Evolutionary conservation across 2,329 filamentous ascomycete genomes (phyloP), one percentile per base, ranked within the genome.

Genomic region (Rutstroemia sp.): DNA sequence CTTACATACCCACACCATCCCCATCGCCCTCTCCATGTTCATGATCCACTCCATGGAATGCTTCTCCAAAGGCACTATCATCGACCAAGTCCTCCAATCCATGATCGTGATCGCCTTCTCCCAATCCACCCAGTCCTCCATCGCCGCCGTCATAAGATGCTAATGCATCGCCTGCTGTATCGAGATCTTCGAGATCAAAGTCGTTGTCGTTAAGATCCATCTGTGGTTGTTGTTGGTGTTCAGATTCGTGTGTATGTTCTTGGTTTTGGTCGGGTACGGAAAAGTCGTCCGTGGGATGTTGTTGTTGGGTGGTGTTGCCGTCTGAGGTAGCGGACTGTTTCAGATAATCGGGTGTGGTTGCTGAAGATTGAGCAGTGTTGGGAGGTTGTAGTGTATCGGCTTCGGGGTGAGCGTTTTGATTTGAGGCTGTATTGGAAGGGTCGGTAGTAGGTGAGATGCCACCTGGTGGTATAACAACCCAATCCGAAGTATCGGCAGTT

Each of bases 51-150:
- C 80, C 82, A 64, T 91, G 87, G 71, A 92, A 89, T 0, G 89
- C 89, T 64, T 94, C 88, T 2, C 88, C 89, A 73, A 94, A 94
- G 1, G 88, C 89, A 38, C 86, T 89, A 66, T 91, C 87, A 48
- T 89, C 87, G 73, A 85, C 79, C 63, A 80, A 77, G 51, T 85
- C 70, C 67, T 80, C 78, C n/a, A 81, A 70, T 8, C 79, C 81
- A 44, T 78, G 68, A 61, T 78, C 77, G 4, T 34, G 30, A 34
- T 34, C 30, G 10, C 77, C 70, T 55, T 77, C 76, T 17, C 69
- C 69, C 51, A 73, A 57, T 6, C 58, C 61, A 19, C 54, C 56
- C 30, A 34, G 14, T 12, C 30, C 30, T 12, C 30, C 30, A 48
- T 82, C 80, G 21, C 75, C 70, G 30, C 76, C 76, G 44, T 81